These are phyloP conservation scores for Colletotrichum eremochloae DNA, from an alignment of 2,329 filamentous ascomycete genomes.

Conservation along the genomic window DNA sequence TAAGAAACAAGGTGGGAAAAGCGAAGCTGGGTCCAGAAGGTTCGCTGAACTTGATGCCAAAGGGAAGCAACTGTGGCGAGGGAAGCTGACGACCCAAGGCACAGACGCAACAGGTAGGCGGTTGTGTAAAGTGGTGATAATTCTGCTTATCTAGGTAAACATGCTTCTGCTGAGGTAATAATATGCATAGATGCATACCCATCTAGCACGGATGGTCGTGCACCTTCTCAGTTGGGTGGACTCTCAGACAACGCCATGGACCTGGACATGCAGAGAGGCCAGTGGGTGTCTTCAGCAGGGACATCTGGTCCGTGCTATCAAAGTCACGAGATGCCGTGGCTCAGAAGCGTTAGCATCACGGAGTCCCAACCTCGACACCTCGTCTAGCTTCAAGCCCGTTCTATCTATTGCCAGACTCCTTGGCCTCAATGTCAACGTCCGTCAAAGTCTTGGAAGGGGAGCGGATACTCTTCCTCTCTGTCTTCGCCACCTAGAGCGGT, in stretches of 20 bases:
- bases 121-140: too few relatives aligned
- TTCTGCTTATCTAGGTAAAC: too few relatives aligned
- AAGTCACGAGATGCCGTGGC: slow-evolving; percentile 7
- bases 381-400: neutral
- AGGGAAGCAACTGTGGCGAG: slow-evolving; percentile 39
- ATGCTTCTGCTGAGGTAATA: too few relatives aligned
- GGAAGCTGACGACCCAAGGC: slow-evolving; percentile 44
- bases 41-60: slow-evolving; percentile 16
- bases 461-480: neutral
- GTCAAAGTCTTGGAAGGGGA: slow-evolving; percentile 23
- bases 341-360: slow-evolving; percentile 21
- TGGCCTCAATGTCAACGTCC: slow-evolving; percentile 21
- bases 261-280: slow-evolving; percentile 1
- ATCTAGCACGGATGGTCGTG: too few relatives aligned
- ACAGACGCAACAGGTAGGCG: slow-evolving; percentile 45
- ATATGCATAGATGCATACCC: too few relatives aligned
- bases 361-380: slow-evolving; percentile 8
- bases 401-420: neutral
- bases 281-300: slow-evolving; percentile 3
- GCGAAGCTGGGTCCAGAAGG: slow-evolving; percentile 8
- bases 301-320: slow-evolving; percentile 23
- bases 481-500: slow-evolving; percentile 6
- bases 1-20: neutral
- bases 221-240: too few relatives aligned
- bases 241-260: too few relatives aligned